A percentile compares a stretch with the other conserved stretches of the same genome.
phyloP scores from a whole-genome alignment of 1,284 basidiomycete species.

The Meripilus lineatus region DNA sequence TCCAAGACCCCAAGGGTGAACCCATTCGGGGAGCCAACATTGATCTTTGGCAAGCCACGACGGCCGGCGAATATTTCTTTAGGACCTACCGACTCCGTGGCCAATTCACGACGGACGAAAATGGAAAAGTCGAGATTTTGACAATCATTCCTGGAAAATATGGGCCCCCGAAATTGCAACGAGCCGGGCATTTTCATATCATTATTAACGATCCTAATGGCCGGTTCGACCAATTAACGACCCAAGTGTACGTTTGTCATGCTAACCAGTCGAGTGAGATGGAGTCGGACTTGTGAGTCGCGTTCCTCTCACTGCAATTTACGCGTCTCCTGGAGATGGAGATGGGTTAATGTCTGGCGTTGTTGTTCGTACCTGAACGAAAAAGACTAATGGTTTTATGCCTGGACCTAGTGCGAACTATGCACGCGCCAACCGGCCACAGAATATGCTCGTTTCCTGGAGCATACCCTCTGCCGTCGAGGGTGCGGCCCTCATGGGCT shows the following conservation, averaged over 20 bases:
- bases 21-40: slow-evolving; percentile 19
- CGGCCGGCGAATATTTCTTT: slow-evolving; percentile 20
- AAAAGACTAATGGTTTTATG: too few relatives aligned
- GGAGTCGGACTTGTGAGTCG: too few relatives aligned
- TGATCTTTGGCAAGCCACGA: slow-evolving; percentile 26
- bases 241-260: slow-evolving; percentile 26
- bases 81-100: slow-evolving; percentile 23
- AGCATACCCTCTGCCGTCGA: too few relatives aligned
- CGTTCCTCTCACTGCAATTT: too few relatives aligned
- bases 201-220: slow-evolving; percentile 6
- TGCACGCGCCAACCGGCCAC: too few relatives aligned
- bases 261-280: too few relatives aligned
- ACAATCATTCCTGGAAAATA: slow-evolving; percentile 23
- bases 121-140: slow-evolving; percentile 24
- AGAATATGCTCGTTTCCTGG: too few relatives aligned
- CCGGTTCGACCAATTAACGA: slow-evolving; percentile 19
- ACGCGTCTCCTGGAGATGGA: too few relatives aligned
- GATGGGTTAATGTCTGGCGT: too few relatives aligned
- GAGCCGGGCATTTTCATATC: slow-evolving; percentile 23
- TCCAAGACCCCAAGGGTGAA: slow-evolving; percentile 21
- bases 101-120: slow-evolving; percentile 18
- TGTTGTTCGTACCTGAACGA: too few relatives aligned
- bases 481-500: too few relatives aligned
- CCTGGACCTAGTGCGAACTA: too few relatives aligned
- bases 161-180: slow-evolving; percentile 8